phyloP scores from a whole-genome alignment of 1,284 basidiomycete genomes.

The Chalciporus sp. region DNA sequence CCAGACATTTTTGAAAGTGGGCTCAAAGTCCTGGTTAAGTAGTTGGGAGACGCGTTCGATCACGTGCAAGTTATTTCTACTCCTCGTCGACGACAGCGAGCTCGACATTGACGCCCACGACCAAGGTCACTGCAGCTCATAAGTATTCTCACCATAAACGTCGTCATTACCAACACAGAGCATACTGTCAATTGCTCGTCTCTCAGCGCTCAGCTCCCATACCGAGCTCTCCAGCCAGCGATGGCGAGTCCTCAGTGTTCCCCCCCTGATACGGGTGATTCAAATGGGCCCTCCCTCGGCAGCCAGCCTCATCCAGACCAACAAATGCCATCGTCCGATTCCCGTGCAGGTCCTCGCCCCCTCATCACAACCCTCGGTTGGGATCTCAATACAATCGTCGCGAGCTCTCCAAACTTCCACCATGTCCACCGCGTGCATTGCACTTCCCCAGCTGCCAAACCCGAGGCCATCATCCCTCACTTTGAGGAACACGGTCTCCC shows the following conservation, averaged over 20 bases:
- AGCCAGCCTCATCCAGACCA: background rate
- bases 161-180: background rate
- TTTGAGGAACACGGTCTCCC: constrained; percentile 58
- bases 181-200: background rate
- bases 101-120: background rate
- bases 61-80: constrained; percentile 18
- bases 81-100: background rate
- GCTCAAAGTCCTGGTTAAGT: too few relatives aligned
- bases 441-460: constrained; percentile 27
- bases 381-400: constrained; percentile 48
- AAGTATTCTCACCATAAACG: background rate
- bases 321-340: background rate
- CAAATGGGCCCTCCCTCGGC: background rate
- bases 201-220: background rate
- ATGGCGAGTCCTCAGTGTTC: background rate
- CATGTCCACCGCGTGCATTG: constrained; percentile 41
- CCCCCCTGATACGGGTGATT: background rate
- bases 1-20: constrained; percentile 38
- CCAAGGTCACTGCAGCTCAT: background rate
- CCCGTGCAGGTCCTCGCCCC: constrained; percentile 10
- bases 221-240: background rate
- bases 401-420: constrained; percentile 30
- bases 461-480: constrained; percentile 39
- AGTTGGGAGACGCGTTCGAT: constrained; percentile 15
- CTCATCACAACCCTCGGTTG: constrained; percentile 53